These are phyloP conservation scores for Epichloe hybrida DNA, from an alignment of 2,329 filamentous ascomycete genomes.

Conservation along the genomic window DNA sequence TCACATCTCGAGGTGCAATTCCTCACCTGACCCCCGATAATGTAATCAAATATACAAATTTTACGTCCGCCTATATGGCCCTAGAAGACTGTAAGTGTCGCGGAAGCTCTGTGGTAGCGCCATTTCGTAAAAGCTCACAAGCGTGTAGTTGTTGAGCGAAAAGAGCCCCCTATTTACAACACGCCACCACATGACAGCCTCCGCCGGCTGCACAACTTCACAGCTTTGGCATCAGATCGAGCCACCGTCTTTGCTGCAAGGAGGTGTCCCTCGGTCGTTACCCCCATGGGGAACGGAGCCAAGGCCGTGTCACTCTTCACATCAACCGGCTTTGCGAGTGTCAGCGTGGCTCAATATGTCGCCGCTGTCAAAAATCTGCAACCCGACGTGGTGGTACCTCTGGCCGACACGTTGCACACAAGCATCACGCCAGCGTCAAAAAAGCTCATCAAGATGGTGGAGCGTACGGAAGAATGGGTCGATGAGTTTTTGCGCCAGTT, in stretches of 20 bases:
- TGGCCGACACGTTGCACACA: slow-evolving; percentile 53
- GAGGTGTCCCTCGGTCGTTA: slow-evolving; percentile 58
- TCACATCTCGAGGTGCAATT: slow-evolving; percentile 70
- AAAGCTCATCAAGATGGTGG: slow-evolving; percentile 68
- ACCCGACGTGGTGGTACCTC: slow-evolving; percentile 67
- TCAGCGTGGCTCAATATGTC: slow-evolving; percentile 57
- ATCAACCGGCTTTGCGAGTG: slow-evolving; percentile 66
- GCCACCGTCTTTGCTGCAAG: slow-evolving; percentile 65
- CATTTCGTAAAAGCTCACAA: neutral
- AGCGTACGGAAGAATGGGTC: slow-evolving; percentile 74
- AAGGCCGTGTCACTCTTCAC: slow-evolving; percentile 66
- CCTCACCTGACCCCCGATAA: slow-evolving; percentile 87
- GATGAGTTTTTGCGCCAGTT: slow-evolving; percentile 45
- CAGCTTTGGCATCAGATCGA: slow-evolving; percentile 51
- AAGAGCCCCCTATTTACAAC: slow-evolving; percentile 38
- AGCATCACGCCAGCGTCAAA: slow-evolving; percentile 49
- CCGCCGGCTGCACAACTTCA: slow-evolving; percentile 62
- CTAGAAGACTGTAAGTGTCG: slow-evolving; percentile 75
- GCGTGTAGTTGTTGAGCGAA: slow-evolving; percentile 39
- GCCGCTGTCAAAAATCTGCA: slow-evolving; percentile 48
- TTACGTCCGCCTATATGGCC: slow-evolving; percentile 63
- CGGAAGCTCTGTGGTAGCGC: neutral
- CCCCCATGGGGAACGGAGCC: slow-evolving; percentile 58
- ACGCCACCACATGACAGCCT: slow-evolving; percentile 20
- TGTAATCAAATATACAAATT: slow-evolving; percentile 47